Conservation (phyloP, 805 yeast species). For the Kurtzmaniella cleridarum region DNA sequence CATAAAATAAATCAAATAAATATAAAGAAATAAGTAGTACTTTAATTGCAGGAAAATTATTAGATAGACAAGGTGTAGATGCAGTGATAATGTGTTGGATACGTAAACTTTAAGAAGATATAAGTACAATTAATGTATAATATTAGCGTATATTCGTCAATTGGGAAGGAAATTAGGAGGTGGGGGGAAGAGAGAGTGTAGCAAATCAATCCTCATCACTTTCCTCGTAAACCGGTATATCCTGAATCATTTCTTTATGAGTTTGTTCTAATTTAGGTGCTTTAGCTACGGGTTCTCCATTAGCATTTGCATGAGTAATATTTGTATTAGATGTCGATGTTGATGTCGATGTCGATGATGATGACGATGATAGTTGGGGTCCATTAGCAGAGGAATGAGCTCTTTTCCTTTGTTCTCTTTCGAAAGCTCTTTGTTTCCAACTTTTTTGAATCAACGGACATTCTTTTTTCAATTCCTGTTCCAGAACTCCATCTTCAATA, state of each 20-base stretch:
- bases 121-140: too few relatives aligned
- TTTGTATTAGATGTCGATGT: slow-evolving; percentile 4
- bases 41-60: too few relatives aligned
- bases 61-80: too few relatives aligned
- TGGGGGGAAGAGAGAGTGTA: too few relatives aligned
- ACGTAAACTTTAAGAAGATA: too few relatives aligned
- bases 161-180: too few relatives aligned
- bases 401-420: slow-evolving; percentile 23
- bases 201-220: slow-evolving; percentile 24
- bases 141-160: too few relatives aligned
- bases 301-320: slow-evolving; percentile 1
- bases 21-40: too few relatives aligned
- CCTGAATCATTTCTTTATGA: slow-evolving; percentile 18
- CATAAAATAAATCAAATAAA: too few relatives aligned
- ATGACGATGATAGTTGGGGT: not conserved
- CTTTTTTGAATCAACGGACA: slow-evolving; percentile 50
- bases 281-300: not conserved
- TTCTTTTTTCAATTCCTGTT: slow-evolving; percentile 63
- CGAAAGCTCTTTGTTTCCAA: slow-evolving; percentile 57
- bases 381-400: slow-evolving; percentile 5
- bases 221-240: slow-evolving; percentile 38
- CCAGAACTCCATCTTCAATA: slow-evolving; percentile 79
- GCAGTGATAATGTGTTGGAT: too few relatives aligned
- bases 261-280: slow-evolving; percentile 2
- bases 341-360: slow-evolving; percentile 6